Base-by-base conservation (phyloP, 2,329 filamentous ascomycete species). In the Raffaelea deltoideospora region DNA sequence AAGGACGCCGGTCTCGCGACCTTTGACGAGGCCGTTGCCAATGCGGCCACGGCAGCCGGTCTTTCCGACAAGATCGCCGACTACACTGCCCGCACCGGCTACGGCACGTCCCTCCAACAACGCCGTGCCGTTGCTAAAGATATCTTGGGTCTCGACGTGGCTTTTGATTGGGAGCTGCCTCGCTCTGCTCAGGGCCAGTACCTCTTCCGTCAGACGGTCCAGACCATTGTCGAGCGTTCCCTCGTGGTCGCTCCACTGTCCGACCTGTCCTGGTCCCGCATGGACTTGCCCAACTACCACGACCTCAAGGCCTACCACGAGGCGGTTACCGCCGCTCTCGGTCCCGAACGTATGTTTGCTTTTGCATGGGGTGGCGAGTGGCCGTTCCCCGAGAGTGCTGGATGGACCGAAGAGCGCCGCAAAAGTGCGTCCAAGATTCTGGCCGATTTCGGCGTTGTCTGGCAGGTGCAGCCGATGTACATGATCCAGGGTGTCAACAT, bases 401-500 rank as follows among this genome's bases (percentile, higher is more conserved):
- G 55, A 1, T 59, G 54, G 45, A 46, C 46, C 9, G 35, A 44
- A 2, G 50, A 53, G 18, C 45, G 54, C 18, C 41, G 58, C 13
- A 48, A 53, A 38, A 49, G 46, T 0, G 45, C 59, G 10, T 50
- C 46, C 19, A 41, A 43, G 20, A 53, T 57, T 33, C 34, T 59
- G 37, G 54, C 57, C 37, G 54, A 56, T 43, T 46, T 57, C 41
- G 52, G 55, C 9, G 45, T 60, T 7, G 53, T 54, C 4, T 61
- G 56, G 57, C 57, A 61, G 38, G 54, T 60, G 2, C 56, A 61
- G 50, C 58, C 56, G 2, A 57, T 60, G 37, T 59, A 54, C 52
- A 46, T 47, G 19, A 35, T 57, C 11, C 51, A 54, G 30, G 57
- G 57, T 0, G 40, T 58, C 15, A 56, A 57, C 38, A 43, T 53